Evolutionary conservation across 768 basidiomycete genomes (phyloP).

Genomic region (Tulasnella sp.): DNA sequence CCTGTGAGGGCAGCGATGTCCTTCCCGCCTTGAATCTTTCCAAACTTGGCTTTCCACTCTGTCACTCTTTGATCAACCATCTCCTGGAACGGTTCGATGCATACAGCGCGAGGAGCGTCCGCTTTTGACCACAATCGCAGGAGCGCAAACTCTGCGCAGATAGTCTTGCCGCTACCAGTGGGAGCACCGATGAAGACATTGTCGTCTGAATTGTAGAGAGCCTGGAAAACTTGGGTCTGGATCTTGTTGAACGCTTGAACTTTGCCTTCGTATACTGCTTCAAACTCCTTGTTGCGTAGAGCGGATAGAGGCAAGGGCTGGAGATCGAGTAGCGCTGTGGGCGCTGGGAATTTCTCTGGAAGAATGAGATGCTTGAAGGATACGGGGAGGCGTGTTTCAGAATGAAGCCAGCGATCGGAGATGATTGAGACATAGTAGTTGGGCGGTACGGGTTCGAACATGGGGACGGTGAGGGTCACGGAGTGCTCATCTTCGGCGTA

Average conservation of each 20-base stretch:
- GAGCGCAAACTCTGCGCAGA: slow-evolving; percentile 93
- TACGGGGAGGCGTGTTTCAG: slow-evolving; percentile 87
- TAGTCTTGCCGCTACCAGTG: slow-evolving; percentile 93
- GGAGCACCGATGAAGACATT: slow-evolving; percentile 96
- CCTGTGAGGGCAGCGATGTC: slow-evolving; percentile 90
- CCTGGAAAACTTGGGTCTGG: slow-evolving; percentile 98
- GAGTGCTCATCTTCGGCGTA: slow-evolving; percentile 92
- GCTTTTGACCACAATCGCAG: slow-evolving; percentile 88
- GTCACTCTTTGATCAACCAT: slow-evolving; percentile 86
- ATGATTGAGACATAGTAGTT: slow-evolving; percentile 96
- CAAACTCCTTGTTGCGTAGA: slow-evolving; percentile 87
- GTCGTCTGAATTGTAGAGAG: slow-evolving; percentile 90
- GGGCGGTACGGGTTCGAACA: slow-evolving; percentile 94
- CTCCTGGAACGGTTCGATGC: slow-evolving; percentile 93
- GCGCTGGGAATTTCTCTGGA: slow-evolving; percentile 90
- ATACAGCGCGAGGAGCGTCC: slow-evolving; percentile 75
- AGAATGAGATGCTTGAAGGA: slow-evolving; percentile 97
- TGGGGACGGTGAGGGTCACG: slow-evolving; percentile 87
- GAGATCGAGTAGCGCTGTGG: slow-evolving; percentile 86
- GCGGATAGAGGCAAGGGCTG: slow-evolving; percentile 83
- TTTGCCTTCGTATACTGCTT: slow-evolving; percentile 68
- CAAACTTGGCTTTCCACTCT: slow-evolving; percentile 85
- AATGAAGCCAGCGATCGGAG: slow-evolving; percentile 91
- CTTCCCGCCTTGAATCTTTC: slow-evolving; percentile 75
- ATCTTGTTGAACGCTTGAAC: slow-evolving; percentile 95